Percentiles rank a stretch among this genome's conserved stretches.
Conservation (phyloP, 306 rosid species). For the Hippophae gyantsensis region DNA sequence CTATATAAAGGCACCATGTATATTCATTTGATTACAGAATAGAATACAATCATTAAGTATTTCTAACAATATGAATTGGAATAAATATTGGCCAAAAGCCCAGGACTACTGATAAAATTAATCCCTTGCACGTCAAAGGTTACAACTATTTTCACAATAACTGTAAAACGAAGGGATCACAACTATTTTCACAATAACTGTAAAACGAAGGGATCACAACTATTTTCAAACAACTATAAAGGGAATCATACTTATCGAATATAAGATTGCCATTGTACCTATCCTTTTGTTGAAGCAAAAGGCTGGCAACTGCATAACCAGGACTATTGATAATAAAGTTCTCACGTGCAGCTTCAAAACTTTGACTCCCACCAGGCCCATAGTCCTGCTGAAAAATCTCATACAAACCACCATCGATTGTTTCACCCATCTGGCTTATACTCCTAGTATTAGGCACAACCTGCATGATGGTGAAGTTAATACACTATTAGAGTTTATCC, state of each 20-base stretch:
- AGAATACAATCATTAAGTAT: no score
- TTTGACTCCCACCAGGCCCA: slow-evolving; percentile 76
- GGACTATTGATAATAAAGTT: slow-evolving; percentile 88
- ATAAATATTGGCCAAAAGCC: no score
- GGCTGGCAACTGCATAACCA: slow-evolving; percentile 97
- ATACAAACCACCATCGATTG: slow-evolving; percentile 90
- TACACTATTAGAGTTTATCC: neutral
- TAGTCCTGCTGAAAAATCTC: slow-evolving; percentile 96
- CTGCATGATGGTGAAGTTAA: slow-evolving; percentile 29
- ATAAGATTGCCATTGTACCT: slow-evolving; percentile 95
- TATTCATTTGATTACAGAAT: no score
- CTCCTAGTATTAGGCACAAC: slow-evolving; percentile 90
- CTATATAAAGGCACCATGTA: no score
- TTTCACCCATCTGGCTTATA: slow-evolving; percentile 99
- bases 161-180: neutral
- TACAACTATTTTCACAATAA: neutral
- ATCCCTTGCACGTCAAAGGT: neutral
- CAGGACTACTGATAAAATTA: no score
- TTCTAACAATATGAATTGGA: no score
- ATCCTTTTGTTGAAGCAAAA: slow-evolving; percentile 96
- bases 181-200: no score
- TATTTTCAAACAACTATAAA: no score
- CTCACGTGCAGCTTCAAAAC: slow-evolving; percentile 90
- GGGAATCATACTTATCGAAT: slow-evolving; percentile 53
- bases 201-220: neutral